Conservation (phyloP, 202 grass and related monocot species). For the Brachypodium distachyon region DNA sequence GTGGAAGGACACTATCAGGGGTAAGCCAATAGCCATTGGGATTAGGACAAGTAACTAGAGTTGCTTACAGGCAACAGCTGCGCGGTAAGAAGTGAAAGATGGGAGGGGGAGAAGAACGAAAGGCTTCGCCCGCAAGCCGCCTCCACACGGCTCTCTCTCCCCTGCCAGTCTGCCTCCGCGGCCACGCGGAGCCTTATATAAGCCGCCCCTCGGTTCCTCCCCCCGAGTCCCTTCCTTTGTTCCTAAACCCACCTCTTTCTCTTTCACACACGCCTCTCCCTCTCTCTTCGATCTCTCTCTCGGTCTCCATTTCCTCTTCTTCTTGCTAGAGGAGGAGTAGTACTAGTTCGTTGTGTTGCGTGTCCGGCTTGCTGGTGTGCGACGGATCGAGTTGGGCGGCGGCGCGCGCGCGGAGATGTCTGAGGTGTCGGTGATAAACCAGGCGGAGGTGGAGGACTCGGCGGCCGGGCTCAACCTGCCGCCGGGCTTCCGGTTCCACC, state of each 20-base stretch:
- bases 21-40: not conserved
- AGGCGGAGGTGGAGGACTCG: constrained; percentile 35
- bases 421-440: constrained; percentile 46
- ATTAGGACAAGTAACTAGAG: constrained; percentile 14
- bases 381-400: not conserved
- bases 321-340: too few relatives aligned
- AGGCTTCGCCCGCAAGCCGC: constrained; percentile 17
- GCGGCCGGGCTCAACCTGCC: constrained; percentile 39
- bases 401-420: constrained; percentile 20
- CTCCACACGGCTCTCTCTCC: constrained; percentile 15
- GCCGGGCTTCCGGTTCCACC: constrained; percentile 69
- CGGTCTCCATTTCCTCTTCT: not conserved
- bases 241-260: constrained; percentile 11
- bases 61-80: not conserved
- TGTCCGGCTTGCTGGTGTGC: not conserved
- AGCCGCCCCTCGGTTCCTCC: not conserved
- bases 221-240: not conserved
- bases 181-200: constrained; percentile 26
- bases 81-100: constrained; percentile 17
- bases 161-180: too few relatives aligned
- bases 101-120: not conserved
- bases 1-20: not conserved
- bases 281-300: not conserved
- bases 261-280: constrained; percentile 36
- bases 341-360: not conserved